Conservation (phyloP, 495 filamentous ascomycete genomes). For the Daldinia caldariorum region DNA sequence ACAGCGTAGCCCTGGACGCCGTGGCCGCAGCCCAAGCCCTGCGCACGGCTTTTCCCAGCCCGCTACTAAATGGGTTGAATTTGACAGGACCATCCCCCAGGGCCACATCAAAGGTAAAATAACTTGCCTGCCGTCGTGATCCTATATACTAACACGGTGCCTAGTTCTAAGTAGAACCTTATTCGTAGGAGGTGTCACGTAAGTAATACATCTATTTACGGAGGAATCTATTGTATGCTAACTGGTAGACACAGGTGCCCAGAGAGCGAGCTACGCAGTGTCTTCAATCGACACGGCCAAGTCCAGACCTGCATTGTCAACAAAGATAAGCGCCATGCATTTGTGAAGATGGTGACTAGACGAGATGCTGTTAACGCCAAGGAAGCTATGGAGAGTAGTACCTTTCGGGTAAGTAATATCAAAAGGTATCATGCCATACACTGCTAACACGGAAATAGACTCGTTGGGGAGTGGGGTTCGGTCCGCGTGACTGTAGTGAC, state of each 20-base stretch:
- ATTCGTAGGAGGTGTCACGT: conserved; percentile 96
- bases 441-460: conserved; percentile 65
- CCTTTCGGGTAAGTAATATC: conserved; percentile 74
- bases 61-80: conserved; percentile 78
- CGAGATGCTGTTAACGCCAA: conserved; percentile 84
- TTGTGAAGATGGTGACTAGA: conserved; percentile 96
- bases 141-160: conserved; percentile 25
- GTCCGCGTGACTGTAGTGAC: conserved; percentile 96
- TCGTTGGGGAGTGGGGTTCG: conserved; percentile 97
- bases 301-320: conserved; percentile 99
- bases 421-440: neutral
- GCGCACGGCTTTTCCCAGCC: conserved; percentile 50
- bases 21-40: conserved; percentile 70
- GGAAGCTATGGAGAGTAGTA: conserved; percentile 89
- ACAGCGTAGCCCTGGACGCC: conserved; percentile 80
- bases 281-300: conserved; percentile 81
- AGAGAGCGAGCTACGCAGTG: conserved; percentile 78
- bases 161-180: conserved; percentile 90
- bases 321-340: conserved; percentile 95
- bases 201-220: conserved; percentile 55
- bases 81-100: conserved; percentile 75
- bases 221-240: conserved; percentile 34
- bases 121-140: conserved; percentile 14
- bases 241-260: conserved; percentile 63
- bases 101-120: conserved; percentile 81